Base-by-base conservation (phyloP, 768 basidiomycete species). In the Naganishia antarctica region DNA sequence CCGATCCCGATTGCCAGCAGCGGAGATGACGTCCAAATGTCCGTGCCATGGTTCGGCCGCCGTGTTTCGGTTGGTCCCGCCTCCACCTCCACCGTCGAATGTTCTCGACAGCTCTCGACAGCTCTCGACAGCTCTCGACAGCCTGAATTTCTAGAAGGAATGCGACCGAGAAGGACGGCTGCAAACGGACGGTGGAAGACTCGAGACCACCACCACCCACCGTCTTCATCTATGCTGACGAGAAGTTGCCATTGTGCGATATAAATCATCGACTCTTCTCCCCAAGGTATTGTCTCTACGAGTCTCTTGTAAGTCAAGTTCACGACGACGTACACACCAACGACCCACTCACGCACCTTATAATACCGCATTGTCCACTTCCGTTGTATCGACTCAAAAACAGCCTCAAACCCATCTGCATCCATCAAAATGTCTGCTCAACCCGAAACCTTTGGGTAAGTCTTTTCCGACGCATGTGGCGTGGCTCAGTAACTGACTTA, bases 401-500 rank as follows among this genome's bases (percentile, higher is more conserved):
- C 34, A 57, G 53, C 53, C 53, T 37, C 34, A 23, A 45, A 2
- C 11, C 34, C 28, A n/a, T 31, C 26, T 60, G 45, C 64, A 61
- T 53, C 15, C 15, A 40, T 32, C 58, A 69, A 62, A 64, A 73
- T 73, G 71, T 69, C 71, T 47, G 64, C 59, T 29, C 62, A 68
- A 63, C 66, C 74, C 44, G 75, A 76, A 66, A 75, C 74, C 45
- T 76, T 76, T 66, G 75, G 75, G 65, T 76, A 69, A 70, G 69
- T 70, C 34, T 44, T 60, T 31, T 25, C 64, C 46, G 8, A 3
- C 15, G 8, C 32, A 1, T n/a, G 2, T 61, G 4, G 13, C 8
- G 18, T n/a, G 8, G 41, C 5, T 34, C 3, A 31, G 48, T 15
- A 34, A 41, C 32, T 63, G 25, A 48, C 40, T 51, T 18, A 26